Conservation (phyloP, 2,329 filamentous ascomycete genomes). For the Calonectria pseudoturangicola region DNA sequence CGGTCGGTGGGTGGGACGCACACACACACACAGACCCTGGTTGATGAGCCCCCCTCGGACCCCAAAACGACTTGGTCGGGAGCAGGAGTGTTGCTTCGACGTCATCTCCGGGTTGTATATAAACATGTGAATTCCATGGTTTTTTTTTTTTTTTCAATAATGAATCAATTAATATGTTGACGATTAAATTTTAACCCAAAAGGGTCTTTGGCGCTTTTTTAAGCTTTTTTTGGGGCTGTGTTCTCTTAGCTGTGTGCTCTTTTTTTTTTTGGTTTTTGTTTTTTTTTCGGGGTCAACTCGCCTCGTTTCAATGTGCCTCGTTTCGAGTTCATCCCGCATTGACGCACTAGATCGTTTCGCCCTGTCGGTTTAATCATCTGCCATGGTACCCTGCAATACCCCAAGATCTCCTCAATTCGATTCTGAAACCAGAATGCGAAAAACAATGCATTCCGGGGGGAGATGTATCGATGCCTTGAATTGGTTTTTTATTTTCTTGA, state of each 20-base stretch:
- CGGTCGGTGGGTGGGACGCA: constrained; percentile 21
- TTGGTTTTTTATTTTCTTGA: too few species aligned
- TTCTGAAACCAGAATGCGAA: neutral
- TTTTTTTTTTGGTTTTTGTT: neutral
- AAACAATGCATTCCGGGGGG: neutral
- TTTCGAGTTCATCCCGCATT: constrained; percentile 7
- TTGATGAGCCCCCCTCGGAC: neutral
- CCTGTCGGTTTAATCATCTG: constrained; percentile 19
- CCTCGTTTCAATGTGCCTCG: neutral
- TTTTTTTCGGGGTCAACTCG: neutral
- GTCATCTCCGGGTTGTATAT: neutral
- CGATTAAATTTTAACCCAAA: neutral
- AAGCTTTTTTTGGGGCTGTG: neutral
- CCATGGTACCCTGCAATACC: constrained; percentile 6
- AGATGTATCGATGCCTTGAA: neutral
- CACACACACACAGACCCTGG: neutral
- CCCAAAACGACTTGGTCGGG: constrained; percentile 1
- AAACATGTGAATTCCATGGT: neutral
- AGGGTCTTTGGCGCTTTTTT: neutral
- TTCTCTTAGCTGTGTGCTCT: too few species aligned
- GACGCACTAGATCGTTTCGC: constrained; percentile 7
- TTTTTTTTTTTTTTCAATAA: neutral
- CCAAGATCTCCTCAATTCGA: neutral
- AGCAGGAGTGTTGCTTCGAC: constrained; percentile 2
- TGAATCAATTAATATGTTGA: neutral